These are phyloP conservation scores for Acacia crassicarpa DNA, from an alignment of 306 rosid genomes.

Conservation along the genomic window DNA sequence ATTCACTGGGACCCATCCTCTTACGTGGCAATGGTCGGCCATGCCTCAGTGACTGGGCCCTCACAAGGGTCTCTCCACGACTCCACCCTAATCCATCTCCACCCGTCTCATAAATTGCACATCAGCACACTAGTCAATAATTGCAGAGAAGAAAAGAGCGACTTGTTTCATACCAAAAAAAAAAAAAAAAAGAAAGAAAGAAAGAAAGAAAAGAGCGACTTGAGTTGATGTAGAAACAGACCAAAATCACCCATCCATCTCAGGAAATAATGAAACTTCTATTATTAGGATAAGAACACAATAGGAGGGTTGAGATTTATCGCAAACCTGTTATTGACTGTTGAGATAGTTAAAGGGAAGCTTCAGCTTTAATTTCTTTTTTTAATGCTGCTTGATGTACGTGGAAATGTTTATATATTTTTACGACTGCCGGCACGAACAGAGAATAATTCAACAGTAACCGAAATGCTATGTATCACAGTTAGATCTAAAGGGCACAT, in stretches of 20 bases:
- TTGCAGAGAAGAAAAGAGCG: neutral
- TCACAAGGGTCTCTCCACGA: neutral
- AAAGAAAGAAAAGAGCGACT: neutral
- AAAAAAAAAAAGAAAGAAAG: too few species aligned
- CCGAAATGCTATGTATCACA: neutral
- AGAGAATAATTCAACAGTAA: constrained; percentile 11
- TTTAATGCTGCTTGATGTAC: neutral
- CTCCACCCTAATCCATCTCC: neutral
- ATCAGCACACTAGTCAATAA: neutral
- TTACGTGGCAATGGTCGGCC: constrained; percentile 27
- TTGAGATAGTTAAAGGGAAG: neutral
- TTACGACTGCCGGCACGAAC: neutral
- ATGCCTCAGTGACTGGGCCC: neutral
- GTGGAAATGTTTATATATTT: neutral
- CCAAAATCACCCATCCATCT: neutral
- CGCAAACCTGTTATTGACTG: constrained; percentile 7
- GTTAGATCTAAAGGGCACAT: neutral
- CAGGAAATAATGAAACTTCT: neutral
- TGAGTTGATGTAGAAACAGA: neutral
- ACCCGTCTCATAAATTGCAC: constrained; percentile 7
- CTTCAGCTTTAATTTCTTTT: neutral
- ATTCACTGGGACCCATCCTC: constrained; percentile 22
- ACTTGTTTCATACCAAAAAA: too few species aligned
- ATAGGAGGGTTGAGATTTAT: neutral
- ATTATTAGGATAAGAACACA: neutral